Base-by-base conservation (phyloP, 2,329 filamentous ascomycete genomes). In the Zymoseptoria pseudotritici region DNA sequence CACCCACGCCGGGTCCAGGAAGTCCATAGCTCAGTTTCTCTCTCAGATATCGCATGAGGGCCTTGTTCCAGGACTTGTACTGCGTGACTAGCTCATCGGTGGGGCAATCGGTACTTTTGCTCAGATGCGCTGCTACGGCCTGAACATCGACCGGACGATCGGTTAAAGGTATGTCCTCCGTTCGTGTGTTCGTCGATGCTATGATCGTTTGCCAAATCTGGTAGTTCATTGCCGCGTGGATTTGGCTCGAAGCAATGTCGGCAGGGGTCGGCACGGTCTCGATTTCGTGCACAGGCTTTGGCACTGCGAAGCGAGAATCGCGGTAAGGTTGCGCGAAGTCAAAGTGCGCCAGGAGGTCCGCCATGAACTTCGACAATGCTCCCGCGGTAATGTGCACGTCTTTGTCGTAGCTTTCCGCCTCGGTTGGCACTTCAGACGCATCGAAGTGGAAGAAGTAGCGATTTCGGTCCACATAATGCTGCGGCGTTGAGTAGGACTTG, bases 401-500 rank as follows among this genome's bases (percentile, higher is more conserved):
- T 21, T 64, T 54, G 19, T 57, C 49, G 53, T 64, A 56, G n/a
- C 36, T 20, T 17, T 56, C 58, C 42, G 57, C 53, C 20, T 36
- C 31, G n/a, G 24, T 49, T 53, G 65, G 62, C 4, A 63, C 58
- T 24, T 66, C 51, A 4, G 55, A 53, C 3, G 60, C 10, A 19
- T 69, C 64, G 61, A 63, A 70, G 51, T 60, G 58, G 65, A 88
- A 87, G 73, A 89, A 83, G 67, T 83, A 82, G 26, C 73, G 70
- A 69, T 85, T 83, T 36, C 81, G 78, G 31, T 78, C 68, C 7
- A 83, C 73, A 70, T 86, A 89, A 20, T 82, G 77, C 3, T 73
- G 62, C 0, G 84, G 77, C 17, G 77, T 83, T 19, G 78, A 80
- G 70, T 83, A 88, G 59, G 82, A 84, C 61, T 82, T 80, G 8